Conservation (phyloP, 306 rosid genomes). For the Mimosa pudica region DNA sequence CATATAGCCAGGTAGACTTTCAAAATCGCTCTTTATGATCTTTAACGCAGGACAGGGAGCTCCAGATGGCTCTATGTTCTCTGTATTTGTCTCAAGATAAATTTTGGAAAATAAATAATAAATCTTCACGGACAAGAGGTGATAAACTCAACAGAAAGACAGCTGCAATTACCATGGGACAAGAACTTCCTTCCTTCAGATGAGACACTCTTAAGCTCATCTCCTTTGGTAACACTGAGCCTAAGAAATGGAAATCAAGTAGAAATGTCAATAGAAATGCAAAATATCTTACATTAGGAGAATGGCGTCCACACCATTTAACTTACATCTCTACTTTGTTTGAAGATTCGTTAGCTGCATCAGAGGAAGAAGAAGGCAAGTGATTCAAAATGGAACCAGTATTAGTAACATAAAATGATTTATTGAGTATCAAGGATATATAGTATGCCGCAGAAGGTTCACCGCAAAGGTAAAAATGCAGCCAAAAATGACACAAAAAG, state of each 20-base stretch:
- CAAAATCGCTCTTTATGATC: conserved; percentile 63
- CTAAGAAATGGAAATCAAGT: conserved; percentile 29
- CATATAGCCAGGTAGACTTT: conserved; percentile 77
- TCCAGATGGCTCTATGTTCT: conserved; percentile 40
- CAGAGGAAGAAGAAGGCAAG: conserved; percentile 16
- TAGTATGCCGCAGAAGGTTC: conserved; percentile 5
- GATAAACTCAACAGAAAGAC: not conserved
- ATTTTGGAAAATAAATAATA: conserved; percentile 11
- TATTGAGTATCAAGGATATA: conserved; percentile 23
- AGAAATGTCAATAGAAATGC: conserved; percentile 29
- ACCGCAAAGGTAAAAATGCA: not conserved
- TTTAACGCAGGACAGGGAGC: conserved; percentile 44
- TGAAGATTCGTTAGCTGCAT: conserved; percentile 44
- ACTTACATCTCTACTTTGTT: conserved; percentile 54
- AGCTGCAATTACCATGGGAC: conserved; percentile 39
- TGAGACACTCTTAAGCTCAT: conserved; percentile 31
- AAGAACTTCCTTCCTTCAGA: conserved; percentile 36
- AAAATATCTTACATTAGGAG: conserved; percentile 10
- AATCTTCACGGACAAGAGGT: not conserved
- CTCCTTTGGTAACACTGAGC: conserved; percentile 40
- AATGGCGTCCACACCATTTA: conserved; percentile 29
- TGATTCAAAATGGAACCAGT: conserved; percentile 25
- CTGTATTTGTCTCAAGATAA: conserved; percentile 44
- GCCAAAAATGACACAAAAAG: not conserved
- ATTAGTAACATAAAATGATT: conserved; percentile 23